Base-by-base conservation (phyloP, 1,284 basidiomycete species). In the Apiotrichum montevideense region DNA sequence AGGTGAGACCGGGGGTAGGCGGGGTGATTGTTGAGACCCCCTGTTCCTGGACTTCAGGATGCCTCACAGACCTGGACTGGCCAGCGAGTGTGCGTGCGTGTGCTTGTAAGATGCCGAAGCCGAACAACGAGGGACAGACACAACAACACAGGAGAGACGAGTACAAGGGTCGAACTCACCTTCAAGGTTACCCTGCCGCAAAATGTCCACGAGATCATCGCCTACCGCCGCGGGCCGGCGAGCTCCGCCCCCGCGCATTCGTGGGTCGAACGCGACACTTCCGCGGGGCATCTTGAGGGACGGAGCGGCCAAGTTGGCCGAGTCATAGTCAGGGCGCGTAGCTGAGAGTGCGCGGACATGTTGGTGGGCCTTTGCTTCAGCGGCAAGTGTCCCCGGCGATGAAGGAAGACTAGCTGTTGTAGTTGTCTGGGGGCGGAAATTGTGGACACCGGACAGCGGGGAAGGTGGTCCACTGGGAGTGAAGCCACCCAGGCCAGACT, bases 201-300 rank as follows among this genome's bases (percentile, higher is more conserved):
- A 58, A 11, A 64, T 63, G 7, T 63, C 64, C 8, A 76, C 72
- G 2, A 77, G 62, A 57, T 74, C 72, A 48, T 77, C 75, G 1
- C 72, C 75, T 46, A 74, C 74, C 64, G 69, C 71, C 15, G 72
- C 72, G 1, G 69, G 66, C 49, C 70, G 59, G 15, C 53, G 59
- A 42, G 59, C 62, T 3, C 51, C 57, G 9, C 58, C 53, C 40
- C 57, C 48, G 2, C 54, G 52, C 3, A 63, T 58, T 9, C 65
- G 61, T 21, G 54, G 53, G 3, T 64, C 63, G 6, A 64, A 45
- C 2, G 70, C 70, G n/a, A 72, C 55, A 58, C 70, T 72, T 40
- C 58, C 69, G 52, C 59, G 54, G 10, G 56, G 56, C 3, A 39
- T 32, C 35, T 32, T 49, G 47, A 49, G 47, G 4, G 46, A n/a